A percentile compares a stretch with the other conserved stretches of the same genome.
Evolutionary conservation across 2,329 filamentous ascomycete species (phyloP).

Genomic region (Coniochaeta sp.): DNA sequence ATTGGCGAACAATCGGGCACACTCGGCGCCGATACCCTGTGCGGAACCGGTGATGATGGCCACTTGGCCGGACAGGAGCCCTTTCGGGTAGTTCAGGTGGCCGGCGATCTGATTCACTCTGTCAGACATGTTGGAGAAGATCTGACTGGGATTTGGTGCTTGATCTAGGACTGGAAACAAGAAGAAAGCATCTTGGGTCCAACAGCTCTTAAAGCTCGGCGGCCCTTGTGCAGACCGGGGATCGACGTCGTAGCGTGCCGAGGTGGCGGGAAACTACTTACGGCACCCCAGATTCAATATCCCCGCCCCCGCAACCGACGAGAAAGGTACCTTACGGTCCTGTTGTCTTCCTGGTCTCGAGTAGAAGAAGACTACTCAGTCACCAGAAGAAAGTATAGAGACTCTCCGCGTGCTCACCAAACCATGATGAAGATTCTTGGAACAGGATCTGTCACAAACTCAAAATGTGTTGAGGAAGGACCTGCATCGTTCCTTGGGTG

Average conservation of each 20-base stretch:
- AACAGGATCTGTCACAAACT: neutral
- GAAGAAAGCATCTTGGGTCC: neutral
- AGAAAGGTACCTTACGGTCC: neutral
- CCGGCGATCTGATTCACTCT: slow-evolving; percentile 64
- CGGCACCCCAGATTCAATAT: neutral
- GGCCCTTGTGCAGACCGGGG: neutral
- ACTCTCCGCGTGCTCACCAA: no score
- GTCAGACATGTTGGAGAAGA: slow-evolving; percentile 36
- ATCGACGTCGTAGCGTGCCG: slow-evolving; percentile 1
- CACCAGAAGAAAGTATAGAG: no score
- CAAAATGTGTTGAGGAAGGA: neutral
- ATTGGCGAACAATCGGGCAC: slow-evolving; percentile 74
- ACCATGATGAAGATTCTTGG: neutral
- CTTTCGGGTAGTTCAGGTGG: slow-evolving; percentile 76
- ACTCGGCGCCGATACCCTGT: slow-evolving; percentile 83
- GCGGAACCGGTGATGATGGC: slow-evolving; percentile 84
- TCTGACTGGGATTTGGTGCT: neutral
- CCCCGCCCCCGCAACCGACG: neutral
- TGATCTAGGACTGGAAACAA: neutral
- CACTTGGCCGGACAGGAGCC: slow-evolving; percentile 70
- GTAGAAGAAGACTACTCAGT: neutral
- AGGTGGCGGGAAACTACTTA: slow-evolving; percentile 2
- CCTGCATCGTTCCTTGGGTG: neutral
- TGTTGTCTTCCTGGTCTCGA: neutral
- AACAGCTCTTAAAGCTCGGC: neutral